Base-by-base conservation (phyloP, 129 eudicot species). In the Silybum marianum region DNA sequence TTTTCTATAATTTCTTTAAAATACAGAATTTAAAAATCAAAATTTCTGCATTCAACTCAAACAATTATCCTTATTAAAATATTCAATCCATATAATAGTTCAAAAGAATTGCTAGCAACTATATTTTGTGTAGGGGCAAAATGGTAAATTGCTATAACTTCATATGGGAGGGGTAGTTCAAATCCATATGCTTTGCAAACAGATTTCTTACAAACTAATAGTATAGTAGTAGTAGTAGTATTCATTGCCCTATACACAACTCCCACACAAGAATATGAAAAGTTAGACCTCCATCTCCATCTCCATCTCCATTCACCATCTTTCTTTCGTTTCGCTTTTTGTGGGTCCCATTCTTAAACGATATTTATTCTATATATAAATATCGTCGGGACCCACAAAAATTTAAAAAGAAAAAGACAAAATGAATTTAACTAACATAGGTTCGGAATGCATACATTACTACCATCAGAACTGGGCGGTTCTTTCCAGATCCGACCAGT, bases 401-500 rank as follows among this genome's bases (percentile, higher is more conserved):
- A n/a, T n/a, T n/a, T 28, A 28, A 54, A 65, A 21, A 28, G 38
- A 65, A 21, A 44, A 44, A 40, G 36, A 26, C n/a, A 9, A n/a
- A 65, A 26, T 51, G 21, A 48, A 26, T 46, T 65, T 79, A 90
- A 84, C 77, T 89, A 82, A 18, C 89, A 93, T 16, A 89, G 88
- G 58, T 89, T 93, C 6, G 97, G 95, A 74, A 89, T 86, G 79
- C 90, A 89, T 10, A 69, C 85, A 22, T 77, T 83, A 22, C 90
- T 91, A 22, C 82, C 90, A 44, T 90, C 96, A 38, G 86, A 85
- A 75, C 76, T 89, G 23, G 85, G 93, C 13, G 91, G 89, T 81
- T 93, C 98, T 88, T 93, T 93, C 98, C 98, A 93, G 72, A 93
- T 93, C 76, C 93, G 83, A 16, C 98, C 97, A 0, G 98, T 93